Conservation (phyloP, 2,329 filamentous ascomycete genomes). For the Epichloe amarillans region DNA sequence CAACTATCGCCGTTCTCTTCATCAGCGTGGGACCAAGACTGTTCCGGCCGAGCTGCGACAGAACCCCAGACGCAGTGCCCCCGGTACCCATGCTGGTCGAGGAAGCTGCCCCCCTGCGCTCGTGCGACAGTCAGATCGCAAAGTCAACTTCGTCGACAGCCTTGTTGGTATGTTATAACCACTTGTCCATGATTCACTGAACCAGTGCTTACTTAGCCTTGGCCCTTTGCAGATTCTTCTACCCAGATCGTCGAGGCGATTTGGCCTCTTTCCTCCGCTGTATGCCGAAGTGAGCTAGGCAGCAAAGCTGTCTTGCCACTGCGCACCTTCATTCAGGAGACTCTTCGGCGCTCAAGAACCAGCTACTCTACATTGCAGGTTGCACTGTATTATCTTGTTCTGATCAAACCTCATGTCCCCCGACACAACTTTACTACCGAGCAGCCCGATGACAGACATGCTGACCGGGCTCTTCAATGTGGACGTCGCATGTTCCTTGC, state of each 20-base stretch:
- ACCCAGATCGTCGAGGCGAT: constrained; percentile 96
- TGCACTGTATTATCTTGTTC: constrained; percentile 86
- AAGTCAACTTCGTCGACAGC: constrained; percentile 89
- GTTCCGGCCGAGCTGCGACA: constrained; percentile 50
- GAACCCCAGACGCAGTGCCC: constrained; percentile 44
- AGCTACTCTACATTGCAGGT: constrained; percentile 97
- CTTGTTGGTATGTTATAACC: constrained; percentile 74
- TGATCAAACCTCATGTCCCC: constrained; percentile 84
- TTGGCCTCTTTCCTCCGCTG: constrained; percentile 80
- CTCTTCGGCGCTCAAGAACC: constrained; percentile 81
- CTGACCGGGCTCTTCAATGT: constrained; percentile 75
- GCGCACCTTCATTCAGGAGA: constrained; percentile 95
- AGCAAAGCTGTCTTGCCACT: constrained; percentile 73
- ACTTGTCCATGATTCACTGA: constrained; percentile 7
- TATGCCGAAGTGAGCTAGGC: constrained; percentile 59
- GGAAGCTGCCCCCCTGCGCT: constrained; percentile 59
- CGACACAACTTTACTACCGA: constrained; percentile 76
- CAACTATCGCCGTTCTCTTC: constrained; percentile 12
- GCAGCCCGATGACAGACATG: constrained; percentile 59
- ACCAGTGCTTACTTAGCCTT: constrained; percentile 25
- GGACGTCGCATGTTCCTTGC: constrained; percentile 95
- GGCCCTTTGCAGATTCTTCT: constrained; percentile 61
- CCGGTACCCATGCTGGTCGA: constrained; percentile 39
- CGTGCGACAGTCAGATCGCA: constrained; percentile 78
- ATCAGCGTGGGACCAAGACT: constrained; percentile 24